Evolutionary conservation across 1,284 basidiomycete species (phyloP).

Genomic region (Hemileccinum hortonii): DNA sequence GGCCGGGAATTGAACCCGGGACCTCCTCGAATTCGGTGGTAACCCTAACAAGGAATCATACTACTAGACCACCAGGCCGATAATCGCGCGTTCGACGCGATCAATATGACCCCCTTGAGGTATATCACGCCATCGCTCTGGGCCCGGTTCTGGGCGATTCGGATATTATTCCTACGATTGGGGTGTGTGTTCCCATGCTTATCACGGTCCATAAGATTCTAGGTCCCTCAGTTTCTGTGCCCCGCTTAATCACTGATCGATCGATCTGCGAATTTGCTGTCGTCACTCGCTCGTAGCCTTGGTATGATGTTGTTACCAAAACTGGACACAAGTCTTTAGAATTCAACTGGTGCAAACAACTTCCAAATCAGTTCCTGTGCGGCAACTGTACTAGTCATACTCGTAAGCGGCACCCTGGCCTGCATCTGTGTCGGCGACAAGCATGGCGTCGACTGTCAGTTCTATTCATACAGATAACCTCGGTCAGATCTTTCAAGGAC

Average conservation of each 20-base stretch:
- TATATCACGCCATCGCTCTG: too few species aligned
- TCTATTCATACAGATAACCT: slow-evolving; percentile 60
- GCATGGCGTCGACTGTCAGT: slow-evolving; percentile 58
- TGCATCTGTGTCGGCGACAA: slow-evolving; percentile 11
- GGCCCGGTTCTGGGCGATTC: neutral
- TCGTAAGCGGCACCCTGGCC: slow-evolving; percentile 9
- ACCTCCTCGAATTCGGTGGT: neutral
- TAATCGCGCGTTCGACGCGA: neutral
- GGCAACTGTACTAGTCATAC: neutral
- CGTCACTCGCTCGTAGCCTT: too few species aligned
- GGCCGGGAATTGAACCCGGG: slow-evolving; percentile 4
- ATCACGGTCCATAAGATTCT: too few species aligned
- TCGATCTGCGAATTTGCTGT: slow-evolving; percentile 1
- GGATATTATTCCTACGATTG: neutral
- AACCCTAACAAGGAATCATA: slow-evolving; percentile 57
- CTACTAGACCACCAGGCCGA: slow-evolving; percentile 56
- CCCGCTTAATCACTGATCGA: neutral
- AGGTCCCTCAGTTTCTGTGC: too few species aligned
- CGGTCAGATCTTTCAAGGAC: slow-evolving; percentile 61
- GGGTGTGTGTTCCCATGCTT: too few species aligned
- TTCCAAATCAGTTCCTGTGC: slow-evolving; percentile 6
- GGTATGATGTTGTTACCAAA: slow-evolving; percentile 10
- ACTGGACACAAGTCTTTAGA: slow-evolving; percentile 12
- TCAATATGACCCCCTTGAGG: neutral
- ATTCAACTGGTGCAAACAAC: slow-evolving; percentile 32